These are phyloP conservation scores for Picochlorum costavermella DNA, from an alignment of 139 green algal species.

Conservation along the genomic window DNA sequence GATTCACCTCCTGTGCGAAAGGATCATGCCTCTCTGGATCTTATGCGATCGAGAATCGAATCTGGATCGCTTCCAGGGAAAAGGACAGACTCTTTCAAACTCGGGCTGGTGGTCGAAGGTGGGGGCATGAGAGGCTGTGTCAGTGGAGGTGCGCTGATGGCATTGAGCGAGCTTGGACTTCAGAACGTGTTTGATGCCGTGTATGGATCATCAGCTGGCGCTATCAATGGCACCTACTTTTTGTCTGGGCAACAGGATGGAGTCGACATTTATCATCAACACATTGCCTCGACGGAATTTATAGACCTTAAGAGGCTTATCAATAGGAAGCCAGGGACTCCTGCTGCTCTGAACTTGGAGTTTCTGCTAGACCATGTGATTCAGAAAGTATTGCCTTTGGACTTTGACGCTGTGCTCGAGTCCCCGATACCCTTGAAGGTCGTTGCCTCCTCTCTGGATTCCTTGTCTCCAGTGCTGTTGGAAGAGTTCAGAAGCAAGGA, in stretches of 20 bases:
- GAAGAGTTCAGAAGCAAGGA: constrained; percentile 39
- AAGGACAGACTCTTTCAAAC: constrained; percentile 50
- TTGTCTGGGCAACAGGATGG: constrained; percentile 45
- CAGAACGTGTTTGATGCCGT: constrained; percentile 69
- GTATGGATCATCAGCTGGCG: constrained; percentile 73
- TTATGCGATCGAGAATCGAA: constrained; percentile 37
- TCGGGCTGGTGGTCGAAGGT: constrained; percentile 84
- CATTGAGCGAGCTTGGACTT: constrained; percentile 53
- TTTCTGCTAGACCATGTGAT: constrained; percentile 80
- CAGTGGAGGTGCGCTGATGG: constrained; percentile 57
- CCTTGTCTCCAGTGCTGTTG: constrained; percentile 50
- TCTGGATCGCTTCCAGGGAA: constrained; percentile 33
- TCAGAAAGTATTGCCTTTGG: constrained; percentile 48
- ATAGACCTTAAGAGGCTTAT: constrained; percentile 47
- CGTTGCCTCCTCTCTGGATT: constrained; percentile 65
- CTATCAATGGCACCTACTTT: constrained; percentile 85
- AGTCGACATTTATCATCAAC: constrained; percentile 71
- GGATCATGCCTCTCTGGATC: constrained; percentile 51
- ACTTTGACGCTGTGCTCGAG: constrained; percentile 55
- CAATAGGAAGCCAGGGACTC: not conserved
- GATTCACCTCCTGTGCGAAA: not conserved
- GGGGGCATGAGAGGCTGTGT: constrained; percentile 75
- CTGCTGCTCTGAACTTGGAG: constrained; percentile 59
- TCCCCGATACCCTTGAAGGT: constrained; percentile 65
- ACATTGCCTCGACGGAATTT: constrained; percentile 65